Conservation (phyloP, 208 protist genomes). For the Endotrypanum monterogeii region DNA sequence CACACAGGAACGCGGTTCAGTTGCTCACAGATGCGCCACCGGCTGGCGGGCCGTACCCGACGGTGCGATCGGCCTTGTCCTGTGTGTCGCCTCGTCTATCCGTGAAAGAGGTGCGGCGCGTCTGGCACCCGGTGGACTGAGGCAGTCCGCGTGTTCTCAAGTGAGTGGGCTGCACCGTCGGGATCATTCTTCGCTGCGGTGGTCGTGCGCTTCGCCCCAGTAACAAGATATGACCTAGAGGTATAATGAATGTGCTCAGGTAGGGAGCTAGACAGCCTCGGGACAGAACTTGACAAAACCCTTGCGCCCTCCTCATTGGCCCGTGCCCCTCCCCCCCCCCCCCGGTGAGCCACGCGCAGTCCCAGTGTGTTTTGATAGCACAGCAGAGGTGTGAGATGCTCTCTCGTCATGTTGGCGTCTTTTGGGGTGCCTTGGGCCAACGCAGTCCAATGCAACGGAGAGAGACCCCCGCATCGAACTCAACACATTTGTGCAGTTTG, state of each 20-base stretch:
- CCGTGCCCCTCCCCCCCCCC: not conserved
- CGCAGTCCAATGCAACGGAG: too few species aligned
- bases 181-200: not conserved
- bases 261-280: not conserved
- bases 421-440: too few species aligned
- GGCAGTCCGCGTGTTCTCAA: not conserved
- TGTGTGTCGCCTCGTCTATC: not conserved
- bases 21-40: not conserved
- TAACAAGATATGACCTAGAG: too few species aligned
- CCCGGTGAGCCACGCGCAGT: too few species aligned
- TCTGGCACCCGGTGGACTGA: not conserved
- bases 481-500: too few species aligned
- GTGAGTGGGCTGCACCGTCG: not conserved
- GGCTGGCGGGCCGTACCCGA: too few species aligned
- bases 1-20: not conserved
- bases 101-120: not conserved
- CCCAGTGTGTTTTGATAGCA: too few species aligned
- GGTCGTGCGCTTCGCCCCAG: not conserved
- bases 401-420: too few species aligned
- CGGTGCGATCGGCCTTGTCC: too few species aligned
- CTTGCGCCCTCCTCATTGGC: too few species aligned
- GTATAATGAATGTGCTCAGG: not conserved
- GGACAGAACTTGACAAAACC: not conserved
- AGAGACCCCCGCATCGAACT: too few species aligned
- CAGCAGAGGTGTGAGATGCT: too few species aligned